Evolutionary conservation across 2,329 filamentous ascomycete species (phyloP).

Genomic region (Cryphonectria japonica): DNA sequence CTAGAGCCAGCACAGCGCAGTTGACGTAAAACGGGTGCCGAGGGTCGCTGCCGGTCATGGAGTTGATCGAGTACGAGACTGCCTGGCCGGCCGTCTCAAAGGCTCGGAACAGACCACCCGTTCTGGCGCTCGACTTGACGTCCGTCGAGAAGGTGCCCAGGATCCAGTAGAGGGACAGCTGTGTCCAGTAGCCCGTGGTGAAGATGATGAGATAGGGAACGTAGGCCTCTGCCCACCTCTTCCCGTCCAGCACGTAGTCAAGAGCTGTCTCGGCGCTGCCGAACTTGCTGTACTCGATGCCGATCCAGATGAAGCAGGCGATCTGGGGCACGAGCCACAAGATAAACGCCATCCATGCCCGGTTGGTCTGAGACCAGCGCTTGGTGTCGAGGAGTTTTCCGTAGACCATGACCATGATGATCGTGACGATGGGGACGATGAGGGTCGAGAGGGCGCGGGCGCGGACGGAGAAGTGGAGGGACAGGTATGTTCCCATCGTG

Average conservation of each 20-base stretch:
- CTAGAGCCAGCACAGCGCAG: conserved; percentile 23
- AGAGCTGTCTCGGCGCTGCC: conserved; percentile 8
- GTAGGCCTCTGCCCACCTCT: conserved; percentile 28
- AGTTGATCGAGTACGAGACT: conserved; percentile 38
- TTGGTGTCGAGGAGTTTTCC: conserved; percentile 27
- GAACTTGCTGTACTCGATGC: conserved; percentile 27
- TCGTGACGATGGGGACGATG: conserved; percentile 36
- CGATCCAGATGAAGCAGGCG: conserved; percentile 40
- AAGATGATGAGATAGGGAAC: conserved; percentile 28
- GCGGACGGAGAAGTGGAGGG: conserved; percentile 40
- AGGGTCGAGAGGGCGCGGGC: conserved; percentile 38
- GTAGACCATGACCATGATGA: conserved; percentile 33
- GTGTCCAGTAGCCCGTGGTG: conserved; percentile 30
- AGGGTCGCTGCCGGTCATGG: conserved; percentile 28
- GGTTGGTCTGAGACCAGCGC: conserved; percentile 36
- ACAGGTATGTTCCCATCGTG: conserved; percentile 42
- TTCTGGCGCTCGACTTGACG: conserved; percentile 37
- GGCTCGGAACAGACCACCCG: conserved; percentile 37
- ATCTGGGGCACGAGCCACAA: conserved; percentile 38
- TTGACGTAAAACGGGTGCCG: conserved; percentile 27
- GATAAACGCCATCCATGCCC: conserved; percentile 37
- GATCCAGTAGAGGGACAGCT: conserved; percentile 41
- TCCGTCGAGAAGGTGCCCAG: conserved; percentile 42
- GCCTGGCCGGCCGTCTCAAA: conserved; percentile 39
- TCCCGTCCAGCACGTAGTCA: conserved; percentile 23